These are phyloP conservation scores for Teunomyces cretensis DNA, from an alignment of 805 yeast species.

Conservation along the genomic window DNA sequence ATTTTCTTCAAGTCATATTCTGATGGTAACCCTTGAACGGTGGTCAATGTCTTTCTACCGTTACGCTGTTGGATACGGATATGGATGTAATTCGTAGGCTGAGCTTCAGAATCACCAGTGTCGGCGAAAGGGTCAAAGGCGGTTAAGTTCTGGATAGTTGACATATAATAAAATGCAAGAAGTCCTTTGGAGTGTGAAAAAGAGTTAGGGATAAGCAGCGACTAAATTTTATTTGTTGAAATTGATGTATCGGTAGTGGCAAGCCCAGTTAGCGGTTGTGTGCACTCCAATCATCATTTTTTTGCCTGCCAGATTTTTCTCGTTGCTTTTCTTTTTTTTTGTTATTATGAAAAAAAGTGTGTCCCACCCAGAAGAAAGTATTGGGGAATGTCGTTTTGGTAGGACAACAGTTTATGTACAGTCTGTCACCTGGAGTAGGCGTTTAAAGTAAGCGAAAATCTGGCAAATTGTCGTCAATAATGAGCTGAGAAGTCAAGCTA, in stretches of 20 bases:
- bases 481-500: too few species aligned
- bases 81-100: constrained; percentile 93
- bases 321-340: neutral
- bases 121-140: constrained; percentile 96
- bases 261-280: too few species aligned
- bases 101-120: constrained; percentile 98
- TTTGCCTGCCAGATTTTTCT: neutral
- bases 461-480: too few species aligned
- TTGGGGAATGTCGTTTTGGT: too few species aligned
- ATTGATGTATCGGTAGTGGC: neutral
- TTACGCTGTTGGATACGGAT: constrained; percentile 99
- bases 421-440: too few species aligned
- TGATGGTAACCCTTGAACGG: constrained; percentile 95
- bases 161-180: constrained; percentile 44
- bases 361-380: too few species aligned
- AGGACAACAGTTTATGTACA: too few species aligned
- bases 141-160: constrained; percentile 90
- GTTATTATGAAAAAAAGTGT: too few species aligned
- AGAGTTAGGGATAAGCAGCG: constrained; percentile 4
- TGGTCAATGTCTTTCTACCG: constrained; percentile 97
- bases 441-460: too few species aligned
- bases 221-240: neutral
- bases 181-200: neutral
- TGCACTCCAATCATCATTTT: neutral
- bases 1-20: constrained; percentile 95